Base-by-base conservation (phyloP, 1,139 yeast genomes). In the Pichia sp. region DNA sequence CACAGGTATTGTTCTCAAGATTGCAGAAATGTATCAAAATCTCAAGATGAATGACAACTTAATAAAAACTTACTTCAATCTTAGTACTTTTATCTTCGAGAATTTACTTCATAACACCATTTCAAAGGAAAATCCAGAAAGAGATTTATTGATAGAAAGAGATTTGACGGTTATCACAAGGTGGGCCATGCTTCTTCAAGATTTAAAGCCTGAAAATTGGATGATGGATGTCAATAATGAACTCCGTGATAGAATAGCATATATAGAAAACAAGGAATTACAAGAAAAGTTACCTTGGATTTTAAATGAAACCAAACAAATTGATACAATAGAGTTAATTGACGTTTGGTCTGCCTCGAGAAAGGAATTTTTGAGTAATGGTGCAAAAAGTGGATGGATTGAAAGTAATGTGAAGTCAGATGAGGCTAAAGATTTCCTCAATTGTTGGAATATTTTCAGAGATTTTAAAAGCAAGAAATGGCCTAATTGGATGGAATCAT, bases 1-100 rank as follows among this genome's bases (percentile, higher is more conserved):
- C 57, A 88, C 97, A 0, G 95, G 96, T 0, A 75, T 90, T 48
- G 95, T 87, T 57, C 68, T 90, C 59, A 86, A 88, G 58, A 69
- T 86, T 38, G 95, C 85, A 3, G 95, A 88, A 58, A 84, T 87
- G 87, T 85, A 79, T 60, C 56, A 64, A 60, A 47, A 58, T 49
- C 40, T 60, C 40, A 52, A 47, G 3, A 55, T 54, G 57, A 42
- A 42, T 3, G 56, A 57, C 10, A 42, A 50, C 27, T 55, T 57
- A 38, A 42, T 52, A 27, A 43, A 45, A 9, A 53, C 56, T 1
- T 60, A 60, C 37, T 40, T 45, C 16, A 51, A 51, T 35, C 42
- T 60, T 32, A 47, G 56, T 36, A 55, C 55, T 16, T 59, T 48
- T 39, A 48, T 60, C n/a, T 59, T 58, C 40, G 51, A 52, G 7